Conservation (phyloP, 306 rosid species). For the Cucurbita moschata region DNA sequence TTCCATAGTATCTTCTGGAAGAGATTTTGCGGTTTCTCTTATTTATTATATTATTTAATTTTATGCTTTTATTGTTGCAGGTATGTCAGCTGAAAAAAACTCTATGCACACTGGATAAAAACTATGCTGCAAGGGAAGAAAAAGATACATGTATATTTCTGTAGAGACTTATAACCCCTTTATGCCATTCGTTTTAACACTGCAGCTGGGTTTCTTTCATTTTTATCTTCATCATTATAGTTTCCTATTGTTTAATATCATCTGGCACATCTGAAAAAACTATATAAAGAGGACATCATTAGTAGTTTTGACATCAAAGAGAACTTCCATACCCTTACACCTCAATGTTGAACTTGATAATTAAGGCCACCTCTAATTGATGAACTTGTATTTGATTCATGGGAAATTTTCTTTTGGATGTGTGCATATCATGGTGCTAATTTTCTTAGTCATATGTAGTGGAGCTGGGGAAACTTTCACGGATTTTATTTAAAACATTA, state of each 20-base stretch:
- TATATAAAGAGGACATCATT: not conserved
- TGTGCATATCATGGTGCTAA: not conserved
- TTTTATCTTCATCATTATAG: not conserved
- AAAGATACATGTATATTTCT: slow-evolving; percentile 49
- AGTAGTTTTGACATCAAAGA: not conserved
- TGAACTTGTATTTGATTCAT: not conserved
- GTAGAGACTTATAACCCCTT: not conserved
- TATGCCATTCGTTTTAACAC: not conserved
- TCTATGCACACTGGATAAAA: slow-evolving; percentile 60
- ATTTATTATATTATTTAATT: not conserved
- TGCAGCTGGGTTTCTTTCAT: not conserved
- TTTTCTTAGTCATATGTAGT: not conserved
- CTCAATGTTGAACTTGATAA: not conserved
- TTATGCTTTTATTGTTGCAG: slow-evolving; percentile 28
- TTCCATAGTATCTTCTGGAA: not conserved
- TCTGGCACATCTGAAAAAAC: not conserved
- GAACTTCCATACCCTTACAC: not conserved
- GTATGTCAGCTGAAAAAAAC: slow-evolving; percentile 58
- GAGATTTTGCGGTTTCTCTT: not conserved
- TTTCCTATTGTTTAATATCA: not conserved
- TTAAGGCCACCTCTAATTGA: not conserved
- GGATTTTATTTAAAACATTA: not conserved
- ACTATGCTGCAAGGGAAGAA: slow-evolving; percentile 69
- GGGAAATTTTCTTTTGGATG: not conserved
- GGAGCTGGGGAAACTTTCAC: not conserved